These are phyloP conservation scores for Royoungia palumana DNA, from an alignment of 768 basidiomycete species.

Conservation along the genomic window DNA sequence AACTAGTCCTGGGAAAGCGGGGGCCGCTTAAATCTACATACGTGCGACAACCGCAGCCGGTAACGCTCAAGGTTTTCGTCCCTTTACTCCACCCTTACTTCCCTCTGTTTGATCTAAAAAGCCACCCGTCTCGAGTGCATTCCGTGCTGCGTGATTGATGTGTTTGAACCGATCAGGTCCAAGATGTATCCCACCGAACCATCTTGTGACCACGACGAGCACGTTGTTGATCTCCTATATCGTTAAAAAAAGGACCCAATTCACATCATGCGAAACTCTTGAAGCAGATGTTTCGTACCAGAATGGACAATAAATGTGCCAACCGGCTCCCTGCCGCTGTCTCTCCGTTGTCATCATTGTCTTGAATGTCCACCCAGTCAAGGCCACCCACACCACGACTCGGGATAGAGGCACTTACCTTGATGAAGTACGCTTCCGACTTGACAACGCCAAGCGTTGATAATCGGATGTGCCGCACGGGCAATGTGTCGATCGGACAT, in stretches of 20 bases:
- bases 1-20: conserved; percentile 2
- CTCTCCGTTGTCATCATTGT: conserved; percentile 95
- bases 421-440: conserved; percentile 66
- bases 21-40: too few relatives aligned
- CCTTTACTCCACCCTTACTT: conserved; percentile 19
- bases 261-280: neutral
- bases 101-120: conserved; percentile 61
- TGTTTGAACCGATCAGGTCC: conserved; percentile 89
- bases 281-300: conserved; percentile 44
- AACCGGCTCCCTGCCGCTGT: conserved; percentile 87
- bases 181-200: conserved; percentile 89
- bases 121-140: conserved; percentile 84
- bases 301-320: conserved; percentile 85
- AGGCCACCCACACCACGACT: neutral
- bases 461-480: conserved; percentile 73
- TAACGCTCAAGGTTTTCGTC: conserved; percentile 26
- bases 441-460: conserved; percentile 81
- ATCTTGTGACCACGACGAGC: conserved; percentile 88
- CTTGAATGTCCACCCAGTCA: conserved; percentile 37
- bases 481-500: conserved; percentile 71
- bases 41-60: too few relatives aligned
- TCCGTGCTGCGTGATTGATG: conserved; percentile 93
- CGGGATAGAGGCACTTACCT: conserved; percentile 42
- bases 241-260: neutral
- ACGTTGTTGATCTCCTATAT: conserved; percentile 76